Base-by-base conservation (phyloP, 1,284 basidiomycete genomes). In the Ceratobasidium papillatum region DNA sequence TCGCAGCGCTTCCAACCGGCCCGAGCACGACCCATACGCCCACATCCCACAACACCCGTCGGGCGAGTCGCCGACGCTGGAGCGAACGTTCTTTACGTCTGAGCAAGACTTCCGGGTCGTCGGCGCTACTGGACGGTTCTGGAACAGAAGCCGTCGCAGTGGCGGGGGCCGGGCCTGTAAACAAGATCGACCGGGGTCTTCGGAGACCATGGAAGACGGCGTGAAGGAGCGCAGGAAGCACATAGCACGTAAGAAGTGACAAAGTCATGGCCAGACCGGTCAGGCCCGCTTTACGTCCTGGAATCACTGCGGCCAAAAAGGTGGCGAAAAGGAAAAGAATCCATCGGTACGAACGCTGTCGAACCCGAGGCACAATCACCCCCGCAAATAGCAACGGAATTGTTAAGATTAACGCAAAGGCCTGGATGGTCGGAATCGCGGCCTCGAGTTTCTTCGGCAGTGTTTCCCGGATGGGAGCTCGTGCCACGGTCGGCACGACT, bases 231-330 rank as follows among this genome's bases (percentile, higher is more conserved):
- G 68, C 68, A 32, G 68, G 68, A 36, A 71, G 51, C 7, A 71
- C 68, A 45, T 71, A 71, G 56, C 68, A 71, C 68, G 68, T 71
- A 71, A 71, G 41, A 41, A 71, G 68, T n/a, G 68, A 71, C 68
- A 71, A 61, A 32, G 68, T 71, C 68, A 71, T 71, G 9, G 68
- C 32, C 32, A 71, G 14, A 38, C 68, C 56, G 1, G 68, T 59
- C 9, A 71, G 30, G 9, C 41, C 56, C 17, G 41, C 54, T 38
- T 61, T 71, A 49, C 68, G 68, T 49, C 68, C 68, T 11, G 68
- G 68, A 19, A 71, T 61, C 22, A 71, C 41, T 14, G 68, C 68
- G 9, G 68, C 68, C 0, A 71, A 14, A 58, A 61, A 22, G 1
- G 56, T 54, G 3, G 68, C 41, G 2, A 27, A 49, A 59, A 71